phyloP scores from a whole-genome alignment of 805 yeast species.

The Lipomyces sp. region DNA sequence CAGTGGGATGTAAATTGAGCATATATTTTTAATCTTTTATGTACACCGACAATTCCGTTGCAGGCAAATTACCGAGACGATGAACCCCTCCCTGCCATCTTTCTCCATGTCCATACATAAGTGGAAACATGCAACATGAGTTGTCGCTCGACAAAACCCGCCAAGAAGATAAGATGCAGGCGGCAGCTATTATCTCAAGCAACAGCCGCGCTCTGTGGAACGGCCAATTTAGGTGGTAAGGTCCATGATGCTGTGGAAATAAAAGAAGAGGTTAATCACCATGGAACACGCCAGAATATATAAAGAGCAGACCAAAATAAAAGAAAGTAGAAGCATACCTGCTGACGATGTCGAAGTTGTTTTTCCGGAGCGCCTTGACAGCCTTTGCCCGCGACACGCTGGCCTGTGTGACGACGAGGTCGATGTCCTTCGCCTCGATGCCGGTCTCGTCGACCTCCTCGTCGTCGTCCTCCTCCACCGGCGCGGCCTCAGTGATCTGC shows the following conservation, averaged over 20 bases:
- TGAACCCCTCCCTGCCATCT: too few relatives aligned
- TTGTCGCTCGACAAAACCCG: too few relatives aligned
- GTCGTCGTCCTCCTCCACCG: conserved; percentile 53
- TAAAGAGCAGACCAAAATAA: not conserved
- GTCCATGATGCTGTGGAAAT: conserved; percentile 63
- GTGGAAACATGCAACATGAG: too few relatives aligned
- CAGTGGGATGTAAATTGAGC: too few relatives aligned
- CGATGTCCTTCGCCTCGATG: conserved; percentile 74
- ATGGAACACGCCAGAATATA: not conserved
- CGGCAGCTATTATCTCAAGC: too few relatives aligned
- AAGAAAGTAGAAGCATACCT: too few relatives aligned
- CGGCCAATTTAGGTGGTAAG: conserved; percentile 41
- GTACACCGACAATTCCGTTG: too few relatives aligned
- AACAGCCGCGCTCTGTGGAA: too few relatives aligned
- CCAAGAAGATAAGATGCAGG: too few relatives aligned
- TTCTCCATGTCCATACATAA: too few relatives aligned
- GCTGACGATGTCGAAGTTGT: conserved; percentile 92
- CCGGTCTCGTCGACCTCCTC: conserved; percentile 84
- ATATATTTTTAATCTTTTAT: too few relatives aligned
- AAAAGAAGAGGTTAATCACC: not conserved
- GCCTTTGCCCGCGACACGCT: conserved; percentile 87
- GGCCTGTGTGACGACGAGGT: conserved; percentile 87
- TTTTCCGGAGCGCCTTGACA: conserved; percentile 79
- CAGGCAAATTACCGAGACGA: too few relatives aligned
- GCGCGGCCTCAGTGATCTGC: conserved; percentile 57